Conservation (phyloP, 2,329 filamentous ascomycete species). For the Boeremia lycopersici region DNA sequence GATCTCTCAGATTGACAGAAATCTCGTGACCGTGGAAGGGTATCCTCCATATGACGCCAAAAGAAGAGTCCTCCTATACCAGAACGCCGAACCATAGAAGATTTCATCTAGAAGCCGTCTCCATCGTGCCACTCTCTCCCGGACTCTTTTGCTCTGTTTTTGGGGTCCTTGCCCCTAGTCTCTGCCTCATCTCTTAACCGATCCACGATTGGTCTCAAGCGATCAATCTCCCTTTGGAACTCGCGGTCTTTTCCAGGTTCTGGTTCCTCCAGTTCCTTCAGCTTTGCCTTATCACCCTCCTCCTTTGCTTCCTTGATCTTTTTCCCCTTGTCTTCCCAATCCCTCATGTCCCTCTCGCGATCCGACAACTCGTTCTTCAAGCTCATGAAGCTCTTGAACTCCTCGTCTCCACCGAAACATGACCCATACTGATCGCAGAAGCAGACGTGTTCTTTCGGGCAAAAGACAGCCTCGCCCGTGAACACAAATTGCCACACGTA, state of each 20-base stretch:
- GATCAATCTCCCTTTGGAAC: slow-evolving; percentile 53
- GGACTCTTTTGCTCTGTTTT: slow-evolving; percentile 57
- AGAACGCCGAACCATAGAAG: not conserved
- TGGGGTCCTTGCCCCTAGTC: slow-evolving; percentile 58
- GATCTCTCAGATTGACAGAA: not conserved
- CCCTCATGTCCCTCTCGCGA: slow-evolving; percentile 49
- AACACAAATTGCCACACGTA: slow-evolving; percentile 70
- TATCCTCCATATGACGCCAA: slow-evolving; percentile 2
- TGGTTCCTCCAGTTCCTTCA: slow-evolving; percentile 40
- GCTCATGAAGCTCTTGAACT: slow-evolving; percentile 57
- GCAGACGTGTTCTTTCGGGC: slow-evolving; percentile 61
- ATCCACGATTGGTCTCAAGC: slow-evolving; percentile 52
- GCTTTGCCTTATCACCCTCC: slow-evolving; percentile 36
- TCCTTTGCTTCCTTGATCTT: slow-evolving; percentile 44
- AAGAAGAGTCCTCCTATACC: not conserved
- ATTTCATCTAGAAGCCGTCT: slow-evolving; percentile 56
- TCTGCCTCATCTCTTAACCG: slow-evolving; percentile 53
- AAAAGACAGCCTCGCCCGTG: slow-evolving; percentile 56
- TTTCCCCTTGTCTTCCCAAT: slow-evolving; percentile 51
- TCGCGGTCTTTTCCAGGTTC: slow-evolving; percentile 51
- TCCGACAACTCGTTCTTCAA: slow-evolving; percentile 52
- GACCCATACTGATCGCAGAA: slow-evolving; percentile 69
- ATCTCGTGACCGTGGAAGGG: not conserved
- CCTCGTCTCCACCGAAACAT: slow-evolving; percentile 61
- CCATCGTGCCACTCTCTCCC: slow-evolving; percentile 62